phyloP scores from a whole-genome alignment of 352 stramenopile species.

The Phytophthora hybrid region DNA sequence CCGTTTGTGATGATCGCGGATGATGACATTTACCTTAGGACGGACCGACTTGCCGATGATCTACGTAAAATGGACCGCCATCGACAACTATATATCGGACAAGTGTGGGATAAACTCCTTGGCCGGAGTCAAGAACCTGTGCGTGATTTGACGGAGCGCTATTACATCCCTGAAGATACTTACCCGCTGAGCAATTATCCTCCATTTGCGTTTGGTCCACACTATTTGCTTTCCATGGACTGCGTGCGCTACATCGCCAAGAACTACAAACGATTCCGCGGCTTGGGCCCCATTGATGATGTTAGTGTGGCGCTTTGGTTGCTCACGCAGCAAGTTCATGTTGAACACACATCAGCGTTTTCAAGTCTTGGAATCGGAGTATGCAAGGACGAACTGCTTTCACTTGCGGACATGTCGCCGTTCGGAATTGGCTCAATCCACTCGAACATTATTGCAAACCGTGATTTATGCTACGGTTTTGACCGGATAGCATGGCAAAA shows the following conservation, averaged over 20 bases:
- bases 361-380: constrained; percentile 15
- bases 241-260: constrained; percentile 54
- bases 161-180: constrained; percentile 42
- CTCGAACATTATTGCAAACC: constrained; percentile 39
- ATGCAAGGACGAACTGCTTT: constrained; percentile 49
- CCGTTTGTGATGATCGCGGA: constrained; percentile 65
- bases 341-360: constrained; percentile 30
- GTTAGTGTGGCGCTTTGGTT: constrained; percentile 68
- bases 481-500: constrained; percentile 34
- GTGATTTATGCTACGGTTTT: constrained; percentile 38
- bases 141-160: constrained; percentile 34
- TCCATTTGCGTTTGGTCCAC: constrained; percentile 53
- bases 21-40: constrained; percentile 62
- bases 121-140: constrained; percentile 28
- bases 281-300: constrained; percentile 57
- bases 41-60: constrained; percentile 17
- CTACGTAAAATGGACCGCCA: constrained; percentile 1
- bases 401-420: constrained; percentile 53
- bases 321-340: constrained; percentile 57
- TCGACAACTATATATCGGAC: constrained; percentile 23
- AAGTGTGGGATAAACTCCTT: constrained; percentile 35
- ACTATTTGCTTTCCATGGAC: constrained; percentile 62
- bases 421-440: constrained; percentile 56
- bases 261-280: constrained; percentile 38
- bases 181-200: constrained; percentile 46